A percentile compares a stretch with the other conserved stretches of the same genome.
phyloP scores from a whole-genome alignment of 108 stramenopile genomes.

The Cyclotella baltica region DNA sequence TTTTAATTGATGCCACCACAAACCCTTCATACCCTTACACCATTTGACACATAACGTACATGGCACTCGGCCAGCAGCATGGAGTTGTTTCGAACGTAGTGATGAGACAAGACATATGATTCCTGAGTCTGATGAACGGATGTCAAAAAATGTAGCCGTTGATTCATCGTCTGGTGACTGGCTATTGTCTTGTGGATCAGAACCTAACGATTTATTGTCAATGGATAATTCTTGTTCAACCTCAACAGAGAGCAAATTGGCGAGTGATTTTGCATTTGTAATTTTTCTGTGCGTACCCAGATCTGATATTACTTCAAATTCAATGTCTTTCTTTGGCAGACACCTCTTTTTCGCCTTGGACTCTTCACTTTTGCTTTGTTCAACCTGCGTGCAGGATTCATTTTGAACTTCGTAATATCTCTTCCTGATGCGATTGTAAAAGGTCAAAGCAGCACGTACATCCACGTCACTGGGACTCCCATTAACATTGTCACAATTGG shows the following conservation, averaged over 20 bases:
- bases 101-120: constrained; percentile 69
- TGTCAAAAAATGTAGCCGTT: constrained; percentile 39
- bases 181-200: neutral
- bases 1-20: constrained; percentile 87
- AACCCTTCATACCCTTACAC: constrained; percentile 86
- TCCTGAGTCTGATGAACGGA: constrained; percentile 67
- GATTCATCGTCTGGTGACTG: neutral
- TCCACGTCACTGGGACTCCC: constrained; percentile 80
- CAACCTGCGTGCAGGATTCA: neutral
- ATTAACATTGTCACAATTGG: constrained; percentile 12
- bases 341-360: neutral
- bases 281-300: constrained; percentile 63
- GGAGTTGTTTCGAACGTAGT: constrained; percentile 51
- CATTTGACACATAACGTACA: constrained; percentile 81
- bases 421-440: constrained; percentile 56
- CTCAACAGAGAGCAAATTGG: constrained; percentile 48
- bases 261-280: constrained; percentile 55
- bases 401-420: neutral
- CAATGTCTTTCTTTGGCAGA: neutral
- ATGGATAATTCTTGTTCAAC: constrained; percentile 42
- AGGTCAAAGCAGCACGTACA: constrained; percentile 61
- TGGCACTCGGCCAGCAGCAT: constrained; percentile 61
- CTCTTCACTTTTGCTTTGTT: neutral
- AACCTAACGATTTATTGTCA: neutral
- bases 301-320: constrained; percentile 61